These are phyloP conservation scores for Kalanchoe fedtschenkoi DNA, from an alignment of 164 flowering plant species.

Conservation along the genomic window DNA sequence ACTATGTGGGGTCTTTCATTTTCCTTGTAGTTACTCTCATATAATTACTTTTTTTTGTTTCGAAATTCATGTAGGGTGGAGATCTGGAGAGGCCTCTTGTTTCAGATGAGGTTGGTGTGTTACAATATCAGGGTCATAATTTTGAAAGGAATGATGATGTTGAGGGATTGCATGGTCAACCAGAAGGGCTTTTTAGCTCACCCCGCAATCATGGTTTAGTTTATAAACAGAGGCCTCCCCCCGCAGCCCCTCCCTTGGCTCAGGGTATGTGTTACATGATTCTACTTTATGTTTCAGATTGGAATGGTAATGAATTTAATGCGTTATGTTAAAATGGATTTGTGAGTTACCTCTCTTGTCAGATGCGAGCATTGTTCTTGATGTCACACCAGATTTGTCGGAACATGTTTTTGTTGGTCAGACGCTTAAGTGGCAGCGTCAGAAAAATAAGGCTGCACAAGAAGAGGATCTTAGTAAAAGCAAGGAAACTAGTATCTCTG, in stretches of 20 bases:
- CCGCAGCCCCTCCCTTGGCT: constrained; percentile 25
- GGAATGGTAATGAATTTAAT: not conserved
- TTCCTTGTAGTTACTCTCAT: not conserved
- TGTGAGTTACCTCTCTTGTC: constrained; percentile 12
- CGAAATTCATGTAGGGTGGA: constrained; percentile 29
- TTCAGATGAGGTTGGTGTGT: constrained; percentile 29
- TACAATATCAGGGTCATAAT: constrained; percentile 27
- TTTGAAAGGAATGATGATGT: constrained; percentile 26
- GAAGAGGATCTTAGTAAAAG: constrained; percentile 29
- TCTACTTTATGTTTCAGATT: not conserved
- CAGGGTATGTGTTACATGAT: constrained; percentile 31
- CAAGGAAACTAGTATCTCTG: constrained; percentile 21
- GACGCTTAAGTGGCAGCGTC: constrained; percentile 48
- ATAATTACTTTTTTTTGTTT: not conserved
- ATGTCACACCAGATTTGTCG: constrained; percentile 41
- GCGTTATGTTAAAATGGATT: not conserved
- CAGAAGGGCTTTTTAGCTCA: constrained; percentile 34
- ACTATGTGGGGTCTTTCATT: not conserved
- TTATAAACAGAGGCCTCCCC: constrained; percentile 39
- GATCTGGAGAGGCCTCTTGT: constrained; percentile 86
- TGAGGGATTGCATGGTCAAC: constrained; percentile 40
- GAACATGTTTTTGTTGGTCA: constrained; percentile 65
- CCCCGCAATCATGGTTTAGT: constrained; percentile 39
- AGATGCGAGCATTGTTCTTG: constrained; percentile 54
- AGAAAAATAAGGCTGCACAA: constrained; percentile 23